Base-by-base conservation (phyloP, 2,329 filamentous ascomycete species). In the Fusarium tupiense region DNA sequence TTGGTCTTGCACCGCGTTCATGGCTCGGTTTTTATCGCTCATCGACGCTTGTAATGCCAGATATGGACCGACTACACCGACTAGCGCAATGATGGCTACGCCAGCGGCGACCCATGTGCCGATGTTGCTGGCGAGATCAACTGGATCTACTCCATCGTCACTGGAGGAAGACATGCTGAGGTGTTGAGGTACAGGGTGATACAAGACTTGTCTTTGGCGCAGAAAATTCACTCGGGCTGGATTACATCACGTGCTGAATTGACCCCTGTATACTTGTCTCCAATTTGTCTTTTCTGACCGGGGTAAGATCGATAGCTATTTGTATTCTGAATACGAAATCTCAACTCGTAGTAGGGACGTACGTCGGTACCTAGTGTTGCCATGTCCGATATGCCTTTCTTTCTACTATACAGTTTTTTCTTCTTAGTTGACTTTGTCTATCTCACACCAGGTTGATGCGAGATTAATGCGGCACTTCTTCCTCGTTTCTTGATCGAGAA, bases 131-230 rank as follows among this genome's bases (percentile, higher is more conserved):
- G 52, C 10, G 3, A 54, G 20, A 10, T 19, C 52, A 2, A 54
- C 20, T 8, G 52, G 52, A 13, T 54, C 24, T 29, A 29, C 14
- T 0, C 24, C 35, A 40, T 54, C 8, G 11, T 5, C 4, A 17
- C 13, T 17, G 3, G 52, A n/a, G 4, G 52, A 54, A 29, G 52
- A 54, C 52, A 54, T 40, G 10, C 3, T 38, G 35, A 29, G 19
- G 8, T 29, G 35, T 16, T n/a, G 7, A 54, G 33, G 33, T 1
- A 53, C 13, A 12, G 4, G 0, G 19, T 22, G 0, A 17, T 1
- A 38, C 14, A 22, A 7, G 14, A n/a, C 9, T 3, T 9, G 24
- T 17, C 35, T 13, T 38, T 38, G n/a, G 20, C 16, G 35, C 35
- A 13, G 20, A 38, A 54, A 38, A 22, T 54, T 9, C 3, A 17